phyloP scores from a whole-genome alignment of 2,329 filamentous ascomycete genomes.

The Hymenoscyphus repandus region DNA sequence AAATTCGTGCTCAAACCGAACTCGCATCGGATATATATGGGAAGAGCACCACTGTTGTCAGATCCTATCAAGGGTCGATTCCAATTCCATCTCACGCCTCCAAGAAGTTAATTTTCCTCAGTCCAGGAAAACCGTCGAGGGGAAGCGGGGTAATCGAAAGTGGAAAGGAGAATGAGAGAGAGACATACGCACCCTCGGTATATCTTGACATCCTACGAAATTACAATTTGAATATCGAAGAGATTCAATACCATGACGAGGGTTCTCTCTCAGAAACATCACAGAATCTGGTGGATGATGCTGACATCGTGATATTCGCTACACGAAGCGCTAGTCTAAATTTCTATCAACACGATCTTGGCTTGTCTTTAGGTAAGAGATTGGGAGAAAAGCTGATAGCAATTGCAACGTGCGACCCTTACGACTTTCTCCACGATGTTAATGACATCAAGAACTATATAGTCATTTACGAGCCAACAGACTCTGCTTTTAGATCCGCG shows the following conservation, averaged over 20 bases:
- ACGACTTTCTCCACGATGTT: conserved; percentile 37
- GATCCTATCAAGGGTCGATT: conserved; percentile 28
- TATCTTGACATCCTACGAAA: conserved; percentile 32
- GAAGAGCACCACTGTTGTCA: conserved; percentile 37
- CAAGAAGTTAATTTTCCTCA: conserved; percentile 34
- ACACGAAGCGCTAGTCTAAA: conserved; percentile 37
- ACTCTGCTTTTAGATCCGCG: conserved; percentile 37
- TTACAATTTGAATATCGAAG: conserved; percentile 25
- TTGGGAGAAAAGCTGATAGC: conserved; percentile 31
- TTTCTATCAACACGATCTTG: conserved; percentile 33
- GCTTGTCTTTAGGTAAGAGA: conserved; percentile 29
- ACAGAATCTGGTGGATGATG: conserved; percentile 31
- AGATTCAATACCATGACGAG: conserved; percentile 32
- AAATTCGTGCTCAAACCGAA: conserved; percentile 15
- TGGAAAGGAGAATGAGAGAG: conserved; percentile 32
- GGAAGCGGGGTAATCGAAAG: conserved; percentile 35
- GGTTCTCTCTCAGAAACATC: conserved; percentile 29
- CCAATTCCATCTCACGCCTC: conserved; percentile 26
- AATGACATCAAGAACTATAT: conserved; percentile 36
- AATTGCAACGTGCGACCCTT: conserved; percentile 39
- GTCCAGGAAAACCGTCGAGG: conserved; percentile 32
- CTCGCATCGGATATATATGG: conserved; percentile 34
- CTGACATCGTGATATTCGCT: conserved; percentile 36
- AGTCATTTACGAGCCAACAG: conserved; percentile 39
- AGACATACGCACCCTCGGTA: conserved; percentile 28